These are phyloP conservation scores for Ramalina peruviana DNA, from an alignment of 495 filamentous ascomycete species.

Conservation along the genomic window DNA sequence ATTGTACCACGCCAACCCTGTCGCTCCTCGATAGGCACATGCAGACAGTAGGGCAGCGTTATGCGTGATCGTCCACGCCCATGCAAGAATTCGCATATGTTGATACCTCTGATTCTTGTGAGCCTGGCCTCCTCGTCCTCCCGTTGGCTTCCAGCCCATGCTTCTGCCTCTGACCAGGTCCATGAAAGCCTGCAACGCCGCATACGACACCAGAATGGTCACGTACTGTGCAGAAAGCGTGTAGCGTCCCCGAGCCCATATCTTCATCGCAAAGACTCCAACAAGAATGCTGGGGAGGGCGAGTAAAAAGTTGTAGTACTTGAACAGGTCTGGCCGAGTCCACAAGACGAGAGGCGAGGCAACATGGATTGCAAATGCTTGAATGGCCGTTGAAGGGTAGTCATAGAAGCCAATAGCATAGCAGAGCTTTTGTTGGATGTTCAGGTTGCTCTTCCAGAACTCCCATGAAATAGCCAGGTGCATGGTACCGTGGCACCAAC, in stretches of 20 bases:
- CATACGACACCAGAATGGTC: conserved; percentile 17
- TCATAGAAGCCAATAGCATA: conserved; percentile 18
- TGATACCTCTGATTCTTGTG: conserved; percentile 18
- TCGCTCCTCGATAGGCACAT: conserved; percentile 4
- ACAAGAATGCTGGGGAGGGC: conserved; percentile 16
- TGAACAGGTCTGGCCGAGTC: conserved; percentile 17
- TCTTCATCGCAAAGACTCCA: conserved; percentile 9
- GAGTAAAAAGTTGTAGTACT: conserved; percentile 20
- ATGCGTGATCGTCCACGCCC: conserved; percentile 15
- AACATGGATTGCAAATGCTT: conserved; percentile 12
- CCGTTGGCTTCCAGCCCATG: conserved; percentile 14
- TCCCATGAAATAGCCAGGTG: conserved; percentile 12
- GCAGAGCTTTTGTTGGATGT: conserved; percentile 17
- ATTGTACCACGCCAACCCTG: neutral
- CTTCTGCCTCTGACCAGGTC: conserved; percentile 14
- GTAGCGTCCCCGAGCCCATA: conserved; percentile 17
- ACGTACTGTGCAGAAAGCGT: conserved; percentile 17
- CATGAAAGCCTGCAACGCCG: conserved; percentile 16
- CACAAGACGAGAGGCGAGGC: conserved; percentile 17
- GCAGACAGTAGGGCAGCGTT: conserved; percentile 8
- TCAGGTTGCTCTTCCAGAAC: conserved; percentile 17
- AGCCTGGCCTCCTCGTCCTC: conserved; percentile 11
- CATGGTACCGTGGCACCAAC: conserved; percentile 18
- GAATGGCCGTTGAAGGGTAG: conserved; percentile 12
- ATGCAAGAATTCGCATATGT: conserved; percentile 17